These are phyloP conservation scores for Wallacemonas sp. DNA, from an alignment of 208 protist species.

Conservation along the genomic window DNA sequence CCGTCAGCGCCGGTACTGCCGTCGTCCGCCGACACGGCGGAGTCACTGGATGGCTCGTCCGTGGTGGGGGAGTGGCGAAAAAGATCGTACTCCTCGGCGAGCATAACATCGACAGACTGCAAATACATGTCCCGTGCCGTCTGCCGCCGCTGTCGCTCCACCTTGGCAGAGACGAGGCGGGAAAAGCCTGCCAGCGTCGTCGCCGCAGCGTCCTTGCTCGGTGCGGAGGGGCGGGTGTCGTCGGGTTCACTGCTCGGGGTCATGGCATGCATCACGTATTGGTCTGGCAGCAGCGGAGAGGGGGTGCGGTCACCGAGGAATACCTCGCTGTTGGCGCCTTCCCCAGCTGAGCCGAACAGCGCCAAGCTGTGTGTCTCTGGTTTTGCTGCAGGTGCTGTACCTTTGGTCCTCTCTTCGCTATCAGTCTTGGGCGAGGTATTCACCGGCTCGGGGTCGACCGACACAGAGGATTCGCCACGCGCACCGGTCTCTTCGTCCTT, in stretches of 20 bases:
- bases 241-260: background rate
- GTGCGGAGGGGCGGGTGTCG: background rate
- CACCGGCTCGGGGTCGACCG: too few relatives aligned
- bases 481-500: too few relatives aligned
- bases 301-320: background rate
- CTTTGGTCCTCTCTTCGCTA: too few relatives aligned
- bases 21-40: background rate
- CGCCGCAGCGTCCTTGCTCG: background rate
- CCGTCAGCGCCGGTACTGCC: background rate
- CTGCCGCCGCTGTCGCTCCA: background rate
- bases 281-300: background rate
- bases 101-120: background rate
- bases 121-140: background rate
- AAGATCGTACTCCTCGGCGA: constrained; percentile 2
- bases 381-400: too few relatives aligned
- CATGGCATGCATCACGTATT: background rate
- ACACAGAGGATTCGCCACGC: too few relatives aligned
- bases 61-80: background rate
- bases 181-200: constrained; percentile 1
- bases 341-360: background rate
- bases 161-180: background rate
- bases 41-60: too few relatives aligned
- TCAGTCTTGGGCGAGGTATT: too few relatives aligned
- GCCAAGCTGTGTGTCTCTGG: background rate
- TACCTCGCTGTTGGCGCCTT: background rate